Evolutionary conservation across 805 yeast species (phyloP), one percentile per base, ranked within the genome.

Genomic region (Metschnikowia gelsemii): DNA sequence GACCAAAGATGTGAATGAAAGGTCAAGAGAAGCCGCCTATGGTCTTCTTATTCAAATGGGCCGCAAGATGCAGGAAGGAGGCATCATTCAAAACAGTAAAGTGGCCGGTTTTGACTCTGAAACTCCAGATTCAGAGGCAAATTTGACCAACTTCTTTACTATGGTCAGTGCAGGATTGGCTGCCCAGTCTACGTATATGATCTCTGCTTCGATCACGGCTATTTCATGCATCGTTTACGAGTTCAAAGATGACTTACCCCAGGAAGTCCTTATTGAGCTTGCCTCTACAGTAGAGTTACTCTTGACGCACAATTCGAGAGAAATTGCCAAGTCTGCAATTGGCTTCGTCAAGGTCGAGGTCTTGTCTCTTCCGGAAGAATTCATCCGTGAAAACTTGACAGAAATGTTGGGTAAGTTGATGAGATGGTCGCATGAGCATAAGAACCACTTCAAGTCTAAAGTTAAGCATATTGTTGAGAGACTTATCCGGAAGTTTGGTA

Each of bases 111-210:
- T 84, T 58, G 89, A 78, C 34, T 64, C 71, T 5, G 75, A 68
- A 5, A 75, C 80, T 21, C 84, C 85, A n/a, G 77, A 77, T 45
- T 69, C 82, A 8, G 70, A 72, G 38, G 93, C 96, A 7, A 73
- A 80, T 14, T 72, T 90, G 42, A 76, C 81, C 33, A 96, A 90
- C 64, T 90, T 74, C 59, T 87, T 91, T 70, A 88, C 95, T 22
- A 87, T 93, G 84, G 84, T 91, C 22, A 79, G 91, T 63, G 99
- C 97, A 21, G 99, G 99, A 69, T 72, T 95, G 52, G 96, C 93
- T 26, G 96, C 96, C 43, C 82, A 85, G 50, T 78, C 93, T 22
- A 91, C 95, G 25, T 96, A 91, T 67, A 91, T 91, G 96, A 86
- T 93, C 23, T 87, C 96, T 56, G 97, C 98, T n/a, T 56, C 75